Evolutionary conservation across 352 stramenopile species (phyloP).

Genomic region (Pythium insidiosum): DNA sequence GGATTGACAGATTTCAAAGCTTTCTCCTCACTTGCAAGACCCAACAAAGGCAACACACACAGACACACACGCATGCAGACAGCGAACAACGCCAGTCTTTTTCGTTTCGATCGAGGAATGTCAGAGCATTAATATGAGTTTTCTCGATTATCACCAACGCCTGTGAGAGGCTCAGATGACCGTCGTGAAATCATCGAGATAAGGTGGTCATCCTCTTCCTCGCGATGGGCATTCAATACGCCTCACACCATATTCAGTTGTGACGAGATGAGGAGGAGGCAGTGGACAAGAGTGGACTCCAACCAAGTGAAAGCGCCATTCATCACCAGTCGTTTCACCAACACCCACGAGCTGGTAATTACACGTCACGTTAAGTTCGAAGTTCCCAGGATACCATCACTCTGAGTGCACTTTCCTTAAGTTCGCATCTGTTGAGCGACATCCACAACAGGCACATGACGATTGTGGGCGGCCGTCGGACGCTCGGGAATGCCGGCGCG

Average conservation of each 20-base stretch:
- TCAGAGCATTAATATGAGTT: constrained; percentile 76
- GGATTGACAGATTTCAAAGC: constrained; percentile 39
- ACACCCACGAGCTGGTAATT: neutral
- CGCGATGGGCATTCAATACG: neutral
- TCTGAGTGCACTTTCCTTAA: neutral
- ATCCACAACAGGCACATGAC: neutral
- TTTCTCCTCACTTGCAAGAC: constrained; percentile 61
- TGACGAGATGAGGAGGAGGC: too few species aligned
- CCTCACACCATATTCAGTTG: constrained; percentile 1
- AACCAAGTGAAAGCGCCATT: neutral
- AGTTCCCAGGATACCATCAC: neutral
- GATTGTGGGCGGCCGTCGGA: neutral
- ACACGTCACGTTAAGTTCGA: neutral
- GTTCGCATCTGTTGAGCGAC: neutral
- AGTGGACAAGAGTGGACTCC: neutral
- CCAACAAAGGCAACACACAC: constrained; percentile 2
- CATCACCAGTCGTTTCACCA: neutral
- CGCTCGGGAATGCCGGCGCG: neutral
- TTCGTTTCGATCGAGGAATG: constrained; percentile 34
- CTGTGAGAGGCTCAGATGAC: constrained; percentile 69
- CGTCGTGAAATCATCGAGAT: constrained; percentile 88
- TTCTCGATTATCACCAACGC: constrained; percentile 84
- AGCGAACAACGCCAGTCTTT: too few species aligned
- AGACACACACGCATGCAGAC: constrained; percentile 6
- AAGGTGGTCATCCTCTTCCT: constrained; percentile 81